Conservation (phyloP, 2,329 filamentous ascomycete species). For the Fusarium citri region DNA sequence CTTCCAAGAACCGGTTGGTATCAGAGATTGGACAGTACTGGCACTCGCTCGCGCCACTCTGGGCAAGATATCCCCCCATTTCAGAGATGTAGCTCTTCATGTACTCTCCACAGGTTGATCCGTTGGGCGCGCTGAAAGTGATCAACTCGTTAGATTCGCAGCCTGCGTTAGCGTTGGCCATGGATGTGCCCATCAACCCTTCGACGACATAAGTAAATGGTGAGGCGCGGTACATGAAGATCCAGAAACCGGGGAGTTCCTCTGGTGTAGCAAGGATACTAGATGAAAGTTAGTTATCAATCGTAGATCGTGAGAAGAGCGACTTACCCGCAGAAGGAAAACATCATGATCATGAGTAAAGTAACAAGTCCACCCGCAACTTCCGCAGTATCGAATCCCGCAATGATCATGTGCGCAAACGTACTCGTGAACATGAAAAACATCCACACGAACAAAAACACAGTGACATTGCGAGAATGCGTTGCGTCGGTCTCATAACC, state of each 20-base stretch:
- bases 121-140: constrained; percentile 67
- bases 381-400: constrained; percentile 71
- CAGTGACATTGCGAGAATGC: constrained; percentile 64
- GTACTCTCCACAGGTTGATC: constrained; percentile 68
- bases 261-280: constrained; percentile 71
- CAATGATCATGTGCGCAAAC: constrained; percentile 73
- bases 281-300: constrained; percentile 17
- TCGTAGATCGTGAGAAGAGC: accelerated
- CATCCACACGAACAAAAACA: constrained; percentile 71
- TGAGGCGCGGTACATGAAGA: constrained; percentile 79
- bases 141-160: constrained; percentile 76
- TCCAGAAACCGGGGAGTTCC: constrained; percentile 78
- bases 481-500: constrained; percentile 62
- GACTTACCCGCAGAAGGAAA: constrained; percentile 75
- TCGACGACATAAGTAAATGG: constrained; percentile 80
- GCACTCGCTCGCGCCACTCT: constrained; percentile 51
- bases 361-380: constrained; percentile 73
- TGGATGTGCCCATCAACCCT: constrained; percentile 71
- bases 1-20: constrained; percentile 55
- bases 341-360: constrained; percentile 70
- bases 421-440: constrained; percentile 76
- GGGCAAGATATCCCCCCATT: constrained; percentile 60
- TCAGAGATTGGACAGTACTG: constrained; percentile 57
- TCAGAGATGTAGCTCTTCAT: constrained; percentile 58
- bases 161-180: constrained; percentile 69